Percentiles rank a stretch among this genome's conserved stretches.
These are phyloP conservation scores for Fusarium armeniacum DNA, from an alignment of 2,329 filamentous ascomycete species.

Conservation along the genomic window DNA sequence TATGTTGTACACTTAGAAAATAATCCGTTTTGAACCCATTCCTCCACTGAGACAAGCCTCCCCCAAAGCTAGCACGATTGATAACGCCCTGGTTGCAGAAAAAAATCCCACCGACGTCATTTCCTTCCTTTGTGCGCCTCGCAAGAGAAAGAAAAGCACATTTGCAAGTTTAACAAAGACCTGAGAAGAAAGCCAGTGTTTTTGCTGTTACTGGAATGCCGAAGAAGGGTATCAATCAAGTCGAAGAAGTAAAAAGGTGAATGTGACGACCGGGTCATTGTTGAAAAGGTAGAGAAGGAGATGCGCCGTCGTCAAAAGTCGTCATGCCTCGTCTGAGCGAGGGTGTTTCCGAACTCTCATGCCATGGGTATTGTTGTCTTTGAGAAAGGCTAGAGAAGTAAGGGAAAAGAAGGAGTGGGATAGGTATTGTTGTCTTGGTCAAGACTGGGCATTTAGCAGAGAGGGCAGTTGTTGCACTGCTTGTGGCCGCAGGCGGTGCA, in stretches of 20 bases:
- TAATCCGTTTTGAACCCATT: slow-evolving; percentile 13
- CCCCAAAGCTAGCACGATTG: slow-evolving; percentile 9
- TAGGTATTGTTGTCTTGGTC: slow-evolving; percentile 3
- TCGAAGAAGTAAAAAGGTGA: slow-evolving; percentile 15
- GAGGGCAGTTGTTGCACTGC: slow-evolving; percentile 63
- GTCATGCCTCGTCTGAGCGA: slow-evolving; percentile 31
- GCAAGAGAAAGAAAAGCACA: slow-evolving; percentile 7
- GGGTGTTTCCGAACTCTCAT: slow-evolving; percentile 21
- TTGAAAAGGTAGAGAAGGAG: background rate
- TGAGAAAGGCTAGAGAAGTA: background rate
- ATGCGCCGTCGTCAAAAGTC: slow-evolving; percentile 34
- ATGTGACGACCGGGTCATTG: slow-evolving; percentile 20
- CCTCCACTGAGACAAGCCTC: slow-evolving; percentile 26
- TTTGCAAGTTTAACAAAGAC: background rate
- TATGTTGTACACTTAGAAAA: slow-evolving; percentile 37
- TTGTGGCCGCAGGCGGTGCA: slow-evolving; percentile 66
- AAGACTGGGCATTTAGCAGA: slow-evolving; percentile 49
- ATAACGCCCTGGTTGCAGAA: slow-evolving; percentile 12
- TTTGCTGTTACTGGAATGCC: slow-evolving; percentile 3
- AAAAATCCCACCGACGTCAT: slow-evolving; percentile 22
- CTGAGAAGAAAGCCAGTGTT: slow-evolving; percentile 7
- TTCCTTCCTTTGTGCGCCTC: slow-evolving; percentile 28
- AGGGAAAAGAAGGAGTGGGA: background rate
- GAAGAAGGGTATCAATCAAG: slow-evolving; percentile 38
- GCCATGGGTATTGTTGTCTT: slow-evolving; percentile 3